A percentile compares a stretch with the other conserved stretches of the same genome.
These are phyloP conservation scores for Mycena albidolilacea DNA, from an alignment of 768 basidiomycete species.

Conservation along the genomic window DNA sequence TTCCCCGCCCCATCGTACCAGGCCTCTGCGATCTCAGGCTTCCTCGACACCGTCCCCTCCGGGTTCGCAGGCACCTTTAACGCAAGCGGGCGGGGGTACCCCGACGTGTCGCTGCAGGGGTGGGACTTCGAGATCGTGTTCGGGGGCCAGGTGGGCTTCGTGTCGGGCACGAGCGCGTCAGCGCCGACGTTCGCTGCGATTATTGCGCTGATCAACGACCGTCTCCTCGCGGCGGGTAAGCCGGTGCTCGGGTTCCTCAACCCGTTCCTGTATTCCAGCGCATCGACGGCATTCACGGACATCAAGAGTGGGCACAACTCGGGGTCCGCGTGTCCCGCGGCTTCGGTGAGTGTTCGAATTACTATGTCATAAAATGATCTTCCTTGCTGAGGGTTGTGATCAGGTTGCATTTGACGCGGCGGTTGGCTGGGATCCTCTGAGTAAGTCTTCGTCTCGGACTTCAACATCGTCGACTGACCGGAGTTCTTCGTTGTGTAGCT, in stretches of 20 bases:
- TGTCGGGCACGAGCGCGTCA: slow-evolving; percentile 13
- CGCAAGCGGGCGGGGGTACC: slow-evolving; percentile 47
- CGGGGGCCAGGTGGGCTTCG: neutral
- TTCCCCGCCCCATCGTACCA: slow-evolving; percentile 54
- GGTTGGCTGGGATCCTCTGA: slow-evolving; percentile 14
- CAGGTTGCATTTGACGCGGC: slow-evolving; percentile 18
- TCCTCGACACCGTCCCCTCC: slow-evolving; percentile 47
- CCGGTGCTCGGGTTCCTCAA: slow-evolving; percentile 17
- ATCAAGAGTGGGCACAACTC: slow-evolving; percentile 7
- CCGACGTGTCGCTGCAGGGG: slow-evolving; percentile 18
- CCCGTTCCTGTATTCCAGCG: slow-evolving; percentile 7
- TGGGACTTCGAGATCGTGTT: neutral
- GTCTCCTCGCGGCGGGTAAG: slow-evolving; percentile 1
- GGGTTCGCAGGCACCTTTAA: slow-evolving; percentile 58
- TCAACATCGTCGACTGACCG: neutral
- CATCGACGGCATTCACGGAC: neutral
- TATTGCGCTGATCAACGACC: slow-evolving; percentile 20
- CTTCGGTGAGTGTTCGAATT: neutral
- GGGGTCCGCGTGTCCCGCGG: slow-evolving; percentile 8
- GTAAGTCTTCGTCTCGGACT: neutral
- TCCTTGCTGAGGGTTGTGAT: neutral
- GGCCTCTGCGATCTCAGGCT: slow-evolving; percentile 44
- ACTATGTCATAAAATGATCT: neutral
- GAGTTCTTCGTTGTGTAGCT: neutral
- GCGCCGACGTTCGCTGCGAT: slow-evolving; percentile 11